These are phyloP conservation scores for Cladophialophora bantiana DNA, from an alignment of 2,329 filamentous ascomycete genomes.

Conservation along the genomic window DNA sequence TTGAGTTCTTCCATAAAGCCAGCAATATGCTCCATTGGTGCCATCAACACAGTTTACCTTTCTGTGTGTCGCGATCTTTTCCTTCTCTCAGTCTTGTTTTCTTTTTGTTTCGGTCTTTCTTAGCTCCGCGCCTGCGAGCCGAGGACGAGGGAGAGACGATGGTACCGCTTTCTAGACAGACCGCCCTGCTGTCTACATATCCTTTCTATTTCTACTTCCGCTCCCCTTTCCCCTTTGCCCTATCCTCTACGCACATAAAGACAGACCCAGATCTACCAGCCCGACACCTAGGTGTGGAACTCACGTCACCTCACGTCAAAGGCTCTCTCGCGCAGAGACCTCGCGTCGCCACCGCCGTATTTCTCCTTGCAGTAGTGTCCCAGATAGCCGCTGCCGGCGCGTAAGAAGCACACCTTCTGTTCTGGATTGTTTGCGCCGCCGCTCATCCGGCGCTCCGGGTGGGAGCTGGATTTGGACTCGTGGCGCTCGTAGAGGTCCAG, in stretches of 20 bases:
- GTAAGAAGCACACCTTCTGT: constrained; percentile 44
- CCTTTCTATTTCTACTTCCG: neutral
- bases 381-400: constrained; percentile 40
- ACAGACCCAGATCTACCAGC: too few species aligned
- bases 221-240: neutral
- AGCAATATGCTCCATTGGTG: neutral
- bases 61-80: too few species aligned
- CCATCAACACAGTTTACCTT: too few species aligned
- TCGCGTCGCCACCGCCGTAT: constrained; percentile 17
- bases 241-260: neutral
- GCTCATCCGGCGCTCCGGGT: constrained; percentile 36
- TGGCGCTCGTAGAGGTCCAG: constrained; percentile 42
- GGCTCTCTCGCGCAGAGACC: constrained; percentile 3
- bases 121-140: too few species aligned
- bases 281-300: neutral
- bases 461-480: constrained; percentile 41
- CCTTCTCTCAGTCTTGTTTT: too few species aligned
- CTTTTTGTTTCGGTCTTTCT: too few species aligned
- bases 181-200: too few species aligned
- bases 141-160: too few species aligned
- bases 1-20: neutral
- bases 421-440: constrained; percentile 30
- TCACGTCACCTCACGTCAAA: constrained; percentile 13
- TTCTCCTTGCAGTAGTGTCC: constrained; percentile 28
- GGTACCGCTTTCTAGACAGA: too few species aligned